Base-by-base conservation (phyloP, 345 rosid genomes). In the Lepidium aucheri region DNA sequence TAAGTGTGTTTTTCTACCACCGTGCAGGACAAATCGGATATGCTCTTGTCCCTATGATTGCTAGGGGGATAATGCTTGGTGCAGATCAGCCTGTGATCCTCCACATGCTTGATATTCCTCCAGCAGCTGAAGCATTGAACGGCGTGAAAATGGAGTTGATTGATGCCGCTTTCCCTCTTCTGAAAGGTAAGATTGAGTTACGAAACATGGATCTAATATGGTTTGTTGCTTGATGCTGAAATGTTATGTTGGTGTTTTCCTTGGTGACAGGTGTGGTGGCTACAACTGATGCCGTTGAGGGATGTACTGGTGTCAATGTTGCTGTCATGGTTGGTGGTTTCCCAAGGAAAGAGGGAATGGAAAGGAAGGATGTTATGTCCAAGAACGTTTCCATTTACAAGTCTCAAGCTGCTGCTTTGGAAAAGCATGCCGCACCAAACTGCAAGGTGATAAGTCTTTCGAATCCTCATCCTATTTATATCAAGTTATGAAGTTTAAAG, bases 301-400 rank as follows among this genome's bases (percentile, higher is more conserved):
- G 90, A 2, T 94, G 99, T 86, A 88, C 92, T n/a, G 91, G 92
- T 30, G 96, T 94, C 22, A 83, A 63, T 38, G 38, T 94, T 60
- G 97, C 95, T 0, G 86, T 94, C 62, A 94, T 94, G 99, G 97
- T 94, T 45, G 97, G 99, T 42, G 97, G 99, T 22, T 94, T 94
- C 84, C 99, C 97, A 3, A 86, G 97, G 68, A 93, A 90, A 66
- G 97, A 93, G 61, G 99, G 99, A 16, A 93, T 93, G 99, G 99
- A 90, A 60, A 88, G 97, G 75, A 94, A 94, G 74, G 97, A 94
- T 77, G 99, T 94, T 20, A 94, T 94, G 97, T 71, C 96, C 0
- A 94, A 86, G 81, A 94, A 94, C 44, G 97, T 94, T 43, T 94
- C 99, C 20, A 94, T 94, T 33, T 90, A 94, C 92, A 90, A 88